These are phyloP conservation scores for Baeospora myosura DNA, from an alignment of 1,284 basidiomycete genomes.

Conservation along the genomic window DNA sequence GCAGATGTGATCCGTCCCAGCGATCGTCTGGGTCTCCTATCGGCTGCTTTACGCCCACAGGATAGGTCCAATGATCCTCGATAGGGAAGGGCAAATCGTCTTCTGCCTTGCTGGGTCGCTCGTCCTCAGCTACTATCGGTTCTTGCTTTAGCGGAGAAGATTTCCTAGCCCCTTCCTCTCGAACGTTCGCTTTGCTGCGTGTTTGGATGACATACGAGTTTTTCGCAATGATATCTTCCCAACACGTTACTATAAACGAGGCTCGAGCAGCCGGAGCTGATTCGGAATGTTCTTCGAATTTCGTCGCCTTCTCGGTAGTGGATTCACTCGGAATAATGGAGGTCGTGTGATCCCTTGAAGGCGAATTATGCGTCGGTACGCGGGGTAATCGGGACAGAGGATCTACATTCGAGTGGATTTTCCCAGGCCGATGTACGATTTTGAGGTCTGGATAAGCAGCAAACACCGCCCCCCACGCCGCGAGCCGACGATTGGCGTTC, in stretches of 20 bases:
- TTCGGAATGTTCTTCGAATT: background rate
- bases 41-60: background rate
- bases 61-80: slow-evolving; percentile 1
- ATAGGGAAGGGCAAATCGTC: background rate
- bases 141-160: background rate
- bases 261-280: background rate
- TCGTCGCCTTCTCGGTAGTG: background rate
- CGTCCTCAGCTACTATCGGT: background rate
- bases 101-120: too few species aligned
- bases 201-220: background rate
- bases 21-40: background rate
- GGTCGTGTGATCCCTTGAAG: background rate
- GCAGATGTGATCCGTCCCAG: background rate
- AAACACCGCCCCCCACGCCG: too few species aligned
- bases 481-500: too few species aligned
- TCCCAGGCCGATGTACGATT: background rate
- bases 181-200: background rate
- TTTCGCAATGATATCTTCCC: background rate
- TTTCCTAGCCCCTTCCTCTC: background rate
- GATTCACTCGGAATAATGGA: background rate
- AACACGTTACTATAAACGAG: background rate
- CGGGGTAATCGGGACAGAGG: background rate
- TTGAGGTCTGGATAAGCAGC: background rate
- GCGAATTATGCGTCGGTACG: background rate
- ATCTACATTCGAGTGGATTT: slow-evolving; percentile 1